phyloP scores from a whole-genome alignment of 768 basidiomycete species.

The Mycena haematopus region DNA sequence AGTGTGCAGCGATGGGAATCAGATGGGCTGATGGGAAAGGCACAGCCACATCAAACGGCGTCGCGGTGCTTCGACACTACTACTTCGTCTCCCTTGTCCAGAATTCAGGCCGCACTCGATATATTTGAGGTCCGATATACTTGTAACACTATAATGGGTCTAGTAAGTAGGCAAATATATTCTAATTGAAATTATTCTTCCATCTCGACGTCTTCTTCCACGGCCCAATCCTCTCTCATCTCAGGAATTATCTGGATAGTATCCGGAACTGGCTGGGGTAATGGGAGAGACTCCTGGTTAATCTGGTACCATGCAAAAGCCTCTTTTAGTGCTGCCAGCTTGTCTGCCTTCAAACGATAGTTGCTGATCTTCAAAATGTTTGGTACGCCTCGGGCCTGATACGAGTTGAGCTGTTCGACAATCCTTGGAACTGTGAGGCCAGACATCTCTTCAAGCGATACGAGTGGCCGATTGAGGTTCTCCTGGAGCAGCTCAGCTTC shows the following conservation, averaged over 20 bases:
- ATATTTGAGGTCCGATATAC: no score
- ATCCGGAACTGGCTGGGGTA: not conserved
- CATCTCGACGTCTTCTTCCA: not conserved
- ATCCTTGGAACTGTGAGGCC: not conserved
- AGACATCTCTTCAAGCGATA: not conserved
- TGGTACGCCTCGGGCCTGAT: not conserved
- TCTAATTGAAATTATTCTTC: not conserved
- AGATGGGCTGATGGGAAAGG: no score
- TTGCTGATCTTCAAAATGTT: not conserved
- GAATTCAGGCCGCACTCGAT: no score
- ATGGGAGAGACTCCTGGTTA: not conserved
- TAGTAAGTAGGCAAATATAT: no score
- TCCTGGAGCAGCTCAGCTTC: not conserved
- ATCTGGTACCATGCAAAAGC: not conserved
- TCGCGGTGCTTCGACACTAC: no score
- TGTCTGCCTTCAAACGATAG: not conserved
- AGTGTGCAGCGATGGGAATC: no score
- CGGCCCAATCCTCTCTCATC: not conserved
- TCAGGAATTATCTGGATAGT: no score
- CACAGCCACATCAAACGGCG: no score
- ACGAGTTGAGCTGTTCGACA: constrained; percentile 3
- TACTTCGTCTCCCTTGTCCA: no score
- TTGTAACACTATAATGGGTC: no score
- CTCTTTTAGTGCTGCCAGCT: not conserved
- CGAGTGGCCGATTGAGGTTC: no score